Evolutionary conservation across 2,329 filamentous ascomycete genomes (phyloP), one percentile per base, ranked within the genome.

Genomic region (Falciphora oryzae): DNA sequence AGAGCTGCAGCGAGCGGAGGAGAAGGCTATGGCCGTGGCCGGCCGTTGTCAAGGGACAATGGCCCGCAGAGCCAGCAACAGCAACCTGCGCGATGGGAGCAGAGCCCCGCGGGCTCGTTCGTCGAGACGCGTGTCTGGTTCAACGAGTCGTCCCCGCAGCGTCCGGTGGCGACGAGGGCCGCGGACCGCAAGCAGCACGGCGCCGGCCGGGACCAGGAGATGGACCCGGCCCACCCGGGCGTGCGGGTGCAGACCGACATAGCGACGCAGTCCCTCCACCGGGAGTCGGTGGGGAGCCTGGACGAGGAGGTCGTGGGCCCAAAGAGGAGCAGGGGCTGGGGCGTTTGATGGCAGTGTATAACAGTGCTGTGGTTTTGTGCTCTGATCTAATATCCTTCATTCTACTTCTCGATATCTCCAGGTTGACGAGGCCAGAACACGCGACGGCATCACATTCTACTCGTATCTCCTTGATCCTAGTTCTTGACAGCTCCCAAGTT

Each of bases 41-140:
- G 22, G 22, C 22, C 22, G 22, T 5, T 16, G 35, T 38, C 35
- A 6, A 38, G 35, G 35, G 35, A 38, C 35, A 6, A 16, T 14
- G 35, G 35, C 35, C 35, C 3, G 35, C 44, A 53, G 4, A n/a
- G 11, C 44, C 44, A 53, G 44, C 44, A 53, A 18, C 58, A 29
- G 16, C 27, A 59, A 18, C 28, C 35, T n/a, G n/a, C 5, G 28
- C 56, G 31, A 1, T 44, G 53, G 62, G 25, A 63, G 8, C 29
- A 31, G 29, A 63, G 53, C 8, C 62, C 62, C 25, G 28, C 53
- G 4, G 50, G 62, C 56, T 63, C 62, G 3, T 1, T 29, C 10
- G 62, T 63, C 56, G 62, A 63, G 62, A 63, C 62, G 25, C n/a
- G 62, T 16, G 53, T 63, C n/a, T 63, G 62, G 62, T 59, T 56